These are phyloP conservation scores for Handroanthus guayacan DNA, from an alignment of 257 asterid genomes.

Conservation along the genomic window DNA sequence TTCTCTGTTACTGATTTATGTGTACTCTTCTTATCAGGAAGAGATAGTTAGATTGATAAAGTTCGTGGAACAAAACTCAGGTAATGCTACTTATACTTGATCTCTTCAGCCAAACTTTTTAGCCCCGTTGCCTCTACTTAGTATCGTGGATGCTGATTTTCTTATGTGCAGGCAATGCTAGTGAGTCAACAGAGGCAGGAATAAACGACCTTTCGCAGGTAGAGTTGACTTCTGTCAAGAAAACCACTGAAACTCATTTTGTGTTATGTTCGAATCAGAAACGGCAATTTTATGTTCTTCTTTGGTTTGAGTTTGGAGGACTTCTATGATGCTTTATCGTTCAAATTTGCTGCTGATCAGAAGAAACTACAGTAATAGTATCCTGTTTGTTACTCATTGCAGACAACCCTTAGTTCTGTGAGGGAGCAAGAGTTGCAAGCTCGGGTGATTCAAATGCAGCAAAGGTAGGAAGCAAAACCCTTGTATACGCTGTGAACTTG, in stretches of 20 bases:
- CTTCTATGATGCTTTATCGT: background rate
- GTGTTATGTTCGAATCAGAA: background rate
- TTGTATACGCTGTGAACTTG: background rate
- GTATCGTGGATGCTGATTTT: constrained; percentile 23
- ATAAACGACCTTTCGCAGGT: constrained; percentile 73
- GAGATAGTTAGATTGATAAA: constrained; percentile 76
- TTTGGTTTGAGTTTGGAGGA: background rate
- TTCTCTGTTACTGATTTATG: constrained; percentile 44
- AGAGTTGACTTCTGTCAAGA: constrained; percentile 5
- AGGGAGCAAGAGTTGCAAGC: constrained; percentile 83
- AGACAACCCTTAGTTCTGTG: constrained; percentile 49
- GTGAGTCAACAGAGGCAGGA: constrained; percentile 64
- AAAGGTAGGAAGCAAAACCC: constrained; percentile 60
- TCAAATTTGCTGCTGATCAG: background rate
- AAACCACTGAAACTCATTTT: background rate
- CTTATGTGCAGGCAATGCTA: constrained; percentile 56
- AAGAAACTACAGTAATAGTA: background rate
- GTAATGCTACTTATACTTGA: constrained; percentile 45
- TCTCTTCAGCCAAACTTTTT: background rate
- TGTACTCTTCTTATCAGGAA: constrained; percentile 62
- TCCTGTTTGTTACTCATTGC: constrained; percentile 32
- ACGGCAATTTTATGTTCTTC: background rate
- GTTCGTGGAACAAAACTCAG: constrained; percentile 82
- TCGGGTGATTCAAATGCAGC: constrained; percentile 87
- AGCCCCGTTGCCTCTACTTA: constrained; percentile 9